These are phyloP conservation scores for Sclerotiophoma versabilis DNA, from an alignment of 2,329 filamentous ascomycete genomes.

Conservation along the genomic window DNA sequence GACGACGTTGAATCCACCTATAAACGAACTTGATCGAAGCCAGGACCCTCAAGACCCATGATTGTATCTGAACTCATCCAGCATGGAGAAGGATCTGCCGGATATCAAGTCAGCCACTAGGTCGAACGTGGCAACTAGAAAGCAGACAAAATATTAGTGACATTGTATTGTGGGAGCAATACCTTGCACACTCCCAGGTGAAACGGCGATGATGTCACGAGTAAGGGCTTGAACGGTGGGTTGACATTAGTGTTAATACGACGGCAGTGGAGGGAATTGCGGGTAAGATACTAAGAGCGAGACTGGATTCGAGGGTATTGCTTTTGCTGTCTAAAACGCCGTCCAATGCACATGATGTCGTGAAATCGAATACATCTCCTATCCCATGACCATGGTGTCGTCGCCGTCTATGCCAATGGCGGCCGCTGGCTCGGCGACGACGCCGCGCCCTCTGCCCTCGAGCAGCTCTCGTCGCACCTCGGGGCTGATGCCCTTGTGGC, in stretches of 20 bases:
- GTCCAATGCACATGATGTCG: not conserved
- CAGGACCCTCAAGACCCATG: slow-evolving; percentile 45
- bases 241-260: too few relatives aligned
- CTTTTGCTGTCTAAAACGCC: slow-evolving; percentile 1
- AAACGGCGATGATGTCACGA: too few relatives aligned
- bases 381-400: slow-evolving; percentile 82
- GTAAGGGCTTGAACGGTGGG: too few relatives aligned
- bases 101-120: slow-evolving; percentile 46
- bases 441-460: slow-evolving; percentile 84
- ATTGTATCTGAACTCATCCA: slow-evolving; percentile 37
- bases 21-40: slow-evolving; percentile 8
- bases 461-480: slow-evolving; percentile 89
- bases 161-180: not conserved
- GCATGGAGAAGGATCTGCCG: slow-evolving; percentile 41
- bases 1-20: slow-evolving; percentile 20
- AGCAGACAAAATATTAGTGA: not conserved
- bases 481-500: slow-evolving; percentile 87
- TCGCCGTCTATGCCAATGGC: slow-evolving; percentile 73
- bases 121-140: slow-evolving; percentile 39
- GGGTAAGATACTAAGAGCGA: not conserved
- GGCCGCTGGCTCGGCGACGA: slow-evolving; percentile 66
- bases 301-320: not conserved
- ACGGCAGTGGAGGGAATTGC: too few relatives aligned
- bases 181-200: too few relatives aligned
- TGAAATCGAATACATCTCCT: not conserved